phyloP scores from a whole-genome alignment of 2,329 filamentous ascomycete genomes.

The Cladosporium sp. region DNA sequence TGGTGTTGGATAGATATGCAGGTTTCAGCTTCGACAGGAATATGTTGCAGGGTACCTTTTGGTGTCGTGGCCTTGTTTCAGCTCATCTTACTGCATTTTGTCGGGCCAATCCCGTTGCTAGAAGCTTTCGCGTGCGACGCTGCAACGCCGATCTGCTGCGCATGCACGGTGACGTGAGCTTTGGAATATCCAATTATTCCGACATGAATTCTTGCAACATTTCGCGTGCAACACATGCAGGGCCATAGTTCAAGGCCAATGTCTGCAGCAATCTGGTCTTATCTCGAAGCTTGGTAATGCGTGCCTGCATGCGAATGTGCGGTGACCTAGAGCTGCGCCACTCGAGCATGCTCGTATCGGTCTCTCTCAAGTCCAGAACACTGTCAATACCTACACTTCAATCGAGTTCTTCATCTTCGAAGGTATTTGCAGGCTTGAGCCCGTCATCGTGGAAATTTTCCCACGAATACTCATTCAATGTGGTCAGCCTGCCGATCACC shows the following conservation, averaged over 20 bases:
- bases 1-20: background rate
- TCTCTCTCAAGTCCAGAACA: background rate
- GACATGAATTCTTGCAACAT: background rate
- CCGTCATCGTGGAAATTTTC: constrained; percentile 11
- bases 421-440: constrained; percentile 12
- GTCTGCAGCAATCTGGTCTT: background rate
- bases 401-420: background rate
- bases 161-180: constrained; percentile 14
- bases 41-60: constrained; percentile 1
- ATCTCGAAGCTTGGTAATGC: background rate
- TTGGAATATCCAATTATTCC: background rate
- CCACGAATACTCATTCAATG: background rate
- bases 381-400: background rate
- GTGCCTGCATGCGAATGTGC: background rate
- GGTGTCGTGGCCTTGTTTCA: constrained; percentile 12
- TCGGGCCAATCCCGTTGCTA: constrained; percentile 3
- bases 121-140: constrained; percentile 7
- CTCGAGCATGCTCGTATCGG: background rate
- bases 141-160: background rate
- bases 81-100: background rate
- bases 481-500: constrained; percentile 54
- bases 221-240: background rate
- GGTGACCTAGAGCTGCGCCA: background rate
- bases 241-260: background rate
- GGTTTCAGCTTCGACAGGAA: background rate